Conservation (phyloP, 1,139 yeast genomes). For the Suhomyces ambrosiae region DNA sequence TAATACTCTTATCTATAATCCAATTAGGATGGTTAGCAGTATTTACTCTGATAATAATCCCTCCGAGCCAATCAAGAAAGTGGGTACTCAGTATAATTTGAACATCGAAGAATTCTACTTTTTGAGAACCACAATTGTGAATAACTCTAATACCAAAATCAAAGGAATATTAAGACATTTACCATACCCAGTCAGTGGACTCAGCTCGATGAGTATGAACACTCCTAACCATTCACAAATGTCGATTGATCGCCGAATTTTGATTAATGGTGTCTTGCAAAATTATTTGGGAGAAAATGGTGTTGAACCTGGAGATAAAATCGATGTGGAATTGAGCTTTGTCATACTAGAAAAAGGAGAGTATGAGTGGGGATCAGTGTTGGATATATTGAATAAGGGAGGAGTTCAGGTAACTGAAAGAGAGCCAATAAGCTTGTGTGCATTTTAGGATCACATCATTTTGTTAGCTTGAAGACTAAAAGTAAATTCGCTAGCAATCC, state of each 20-base stretch:
- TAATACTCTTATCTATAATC: conserved; percentile 46
- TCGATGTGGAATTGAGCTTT: conserved; percentile 52
- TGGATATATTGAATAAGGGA: conserved; percentile 48
- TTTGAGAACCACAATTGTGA: conserved; percentile 46
- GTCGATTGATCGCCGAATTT: conserved; percentile 52
- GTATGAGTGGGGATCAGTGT: conserved; percentile 75
- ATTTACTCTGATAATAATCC: conserved; percentile 16
- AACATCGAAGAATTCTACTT: conserved; percentile 52
- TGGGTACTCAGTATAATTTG: conserved; percentile 29
- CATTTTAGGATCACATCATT: not conserved
- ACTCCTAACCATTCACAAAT: conserved; percentile 21
- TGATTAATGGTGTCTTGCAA: conserved; percentile 70
- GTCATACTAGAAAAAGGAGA: conserved; percentile 70
- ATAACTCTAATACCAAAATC: conserved; percentile 42
- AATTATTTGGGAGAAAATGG: conserved; percentile 40
- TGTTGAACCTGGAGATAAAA: conserved; percentile 45
- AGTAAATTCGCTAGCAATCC: no score
- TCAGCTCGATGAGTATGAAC: conserved; percentile 14
- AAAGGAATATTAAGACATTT: conserved; percentile 67
- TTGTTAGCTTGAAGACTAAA: no score
- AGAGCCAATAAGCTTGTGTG: conserved; percentile 29
- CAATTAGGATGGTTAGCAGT: conserved; percentile 15
- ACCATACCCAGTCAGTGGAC: conserved; percentile 47
- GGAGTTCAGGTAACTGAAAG: conserved; percentile 27
- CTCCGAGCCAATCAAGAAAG: conserved; percentile 3